Evolutionary conservation across 805 yeast genomes (phyloP).

Genomic region (Candida palmyrensis): DNA sequence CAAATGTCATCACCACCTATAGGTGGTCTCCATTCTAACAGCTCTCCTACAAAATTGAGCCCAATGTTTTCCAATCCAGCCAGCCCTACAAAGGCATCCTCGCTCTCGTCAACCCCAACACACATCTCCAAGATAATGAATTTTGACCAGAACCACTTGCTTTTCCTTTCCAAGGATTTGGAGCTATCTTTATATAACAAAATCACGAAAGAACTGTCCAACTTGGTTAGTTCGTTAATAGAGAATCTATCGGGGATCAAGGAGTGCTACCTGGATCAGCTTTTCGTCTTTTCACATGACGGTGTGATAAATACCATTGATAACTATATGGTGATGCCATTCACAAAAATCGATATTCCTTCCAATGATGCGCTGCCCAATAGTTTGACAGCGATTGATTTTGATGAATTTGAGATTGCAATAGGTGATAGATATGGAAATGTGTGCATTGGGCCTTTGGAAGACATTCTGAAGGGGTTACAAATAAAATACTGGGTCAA

Average conservation of each 20-base stretch:
- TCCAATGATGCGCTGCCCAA: constrained; percentile 33
- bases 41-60: constrained; percentile 11
- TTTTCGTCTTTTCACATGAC: constrained; percentile 37
- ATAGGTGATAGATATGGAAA: constrained; percentile 50
- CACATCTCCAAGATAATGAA: constrained; percentile 25
- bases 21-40: constrained; percentile 8
- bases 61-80: neutral
- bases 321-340: constrained; percentile 6
- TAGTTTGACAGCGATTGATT: constrained; percentile 37
- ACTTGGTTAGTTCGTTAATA: constrained; percentile 31
- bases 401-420: constrained; percentile 21
- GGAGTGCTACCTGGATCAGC: constrained; percentile 20
- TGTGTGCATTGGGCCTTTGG: constrained; percentile 21
- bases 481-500: constrained; percentile 23
- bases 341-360: constrained; percentile 15
- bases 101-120: neutral
- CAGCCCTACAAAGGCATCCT: neutral
- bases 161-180: constrained; percentile 32
- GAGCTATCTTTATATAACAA: constrained; percentile 28
- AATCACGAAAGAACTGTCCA: constrained; percentile 4
- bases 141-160: constrained; percentile 11
- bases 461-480: constrained; percentile 10
- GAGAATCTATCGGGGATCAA: constrained; percentile 37
- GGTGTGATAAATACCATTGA: constrained; percentile 29
- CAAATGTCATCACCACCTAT: neutral